These are phyloP conservation scores for Debaryomycetaceae sp. DNA, from an alignment of 1,139 yeast genomes.

Conservation along the genomic window DNA sequence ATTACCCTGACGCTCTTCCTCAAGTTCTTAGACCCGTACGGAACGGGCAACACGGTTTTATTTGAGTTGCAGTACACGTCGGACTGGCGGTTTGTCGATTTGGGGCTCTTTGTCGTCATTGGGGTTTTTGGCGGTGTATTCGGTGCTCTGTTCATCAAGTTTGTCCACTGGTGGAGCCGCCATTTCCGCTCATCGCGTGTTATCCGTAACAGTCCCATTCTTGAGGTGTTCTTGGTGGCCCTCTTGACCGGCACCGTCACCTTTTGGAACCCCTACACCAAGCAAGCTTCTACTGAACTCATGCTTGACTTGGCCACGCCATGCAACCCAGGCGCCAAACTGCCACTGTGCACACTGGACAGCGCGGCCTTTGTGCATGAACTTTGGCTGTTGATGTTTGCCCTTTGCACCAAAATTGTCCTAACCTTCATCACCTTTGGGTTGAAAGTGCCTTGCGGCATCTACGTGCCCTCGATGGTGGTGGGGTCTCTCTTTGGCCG, in stretches of 20 bases:
- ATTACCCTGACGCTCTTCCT: constrained; percentile 53
- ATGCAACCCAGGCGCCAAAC: constrained; percentile 35
- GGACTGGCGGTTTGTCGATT: constrained; percentile 52
- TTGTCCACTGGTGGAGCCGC: constrained; percentile 48
- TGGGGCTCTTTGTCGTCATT: constrained; percentile 42
- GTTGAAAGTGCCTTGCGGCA: constrained; percentile 60
- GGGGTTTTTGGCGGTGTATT: constrained; percentile 58
- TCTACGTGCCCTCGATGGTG: constrained; percentile 68
- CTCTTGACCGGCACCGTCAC: constrained; percentile 46
- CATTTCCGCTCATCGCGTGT: constrained; percentile 30
- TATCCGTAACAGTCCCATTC: constrained; percentile 38
- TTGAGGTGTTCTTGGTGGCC: constrained; percentile 48
- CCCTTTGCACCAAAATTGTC: constrained; percentile 42
- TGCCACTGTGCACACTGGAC: too few relatives aligned
- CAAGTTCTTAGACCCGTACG: constrained; percentile 57
- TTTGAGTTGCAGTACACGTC: constrained; percentile 53
- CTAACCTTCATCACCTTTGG: constrained; percentile 58
- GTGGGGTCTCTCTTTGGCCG: constrained; percentile 65
- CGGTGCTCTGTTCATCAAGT: constrained; percentile 53
- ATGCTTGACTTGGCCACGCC: constrained; percentile 52
- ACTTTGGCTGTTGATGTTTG: constrained; percentile 32
- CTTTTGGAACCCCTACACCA: constrained; percentile 51
- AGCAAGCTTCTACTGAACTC: constrained; percentile 51
- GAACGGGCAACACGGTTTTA: constrained; percentile 58
- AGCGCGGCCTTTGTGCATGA: constrained; percentile 34